These are phyloP conservation scores for Cantharellus anzutake DNA, from an alignment of 768 basidiomycete species.

Conservation along the genomic window DNA sequence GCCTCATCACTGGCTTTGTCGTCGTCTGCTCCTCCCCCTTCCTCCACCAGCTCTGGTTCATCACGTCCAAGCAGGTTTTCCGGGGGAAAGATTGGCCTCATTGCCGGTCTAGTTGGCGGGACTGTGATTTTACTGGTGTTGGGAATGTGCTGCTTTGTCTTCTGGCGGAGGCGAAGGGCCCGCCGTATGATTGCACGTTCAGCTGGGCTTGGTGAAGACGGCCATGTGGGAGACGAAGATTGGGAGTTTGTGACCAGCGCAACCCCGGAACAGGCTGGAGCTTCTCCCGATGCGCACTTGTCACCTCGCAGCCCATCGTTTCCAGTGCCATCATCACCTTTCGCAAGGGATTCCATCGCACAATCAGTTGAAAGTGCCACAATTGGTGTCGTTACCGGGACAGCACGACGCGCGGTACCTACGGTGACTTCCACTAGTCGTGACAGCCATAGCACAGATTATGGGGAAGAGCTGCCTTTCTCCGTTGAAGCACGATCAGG, in stretches of 20 bases:
- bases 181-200: no score
- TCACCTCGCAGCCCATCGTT: no score
- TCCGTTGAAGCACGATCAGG: not conserved
- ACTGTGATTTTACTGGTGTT: not conserved
- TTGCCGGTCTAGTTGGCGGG: not conserved
- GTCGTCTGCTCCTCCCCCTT: not conserved
- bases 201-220: no score
- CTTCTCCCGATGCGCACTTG: no score
- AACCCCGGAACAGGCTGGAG: no score
- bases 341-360: no score
- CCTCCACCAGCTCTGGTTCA: not conserved
- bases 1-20: conserved; percentile 1
- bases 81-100: not conserved
- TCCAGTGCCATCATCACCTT: no score
- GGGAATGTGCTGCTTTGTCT: not conserved
- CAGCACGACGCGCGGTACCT: no score
- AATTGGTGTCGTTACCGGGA: no score
- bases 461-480: not conserved
- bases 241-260: no score
- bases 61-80: not conserved
- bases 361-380: no score
- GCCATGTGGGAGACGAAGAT: no score
- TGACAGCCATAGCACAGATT: not conserved
- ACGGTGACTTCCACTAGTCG: not conserved
- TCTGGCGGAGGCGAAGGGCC: conserved; percentile 10